These are phyloP conservation scores for Penicillium digitatum DNA, from an alignment of 2,329 filamentous ascomycete species.

Conservation along the genomic window DNA sequence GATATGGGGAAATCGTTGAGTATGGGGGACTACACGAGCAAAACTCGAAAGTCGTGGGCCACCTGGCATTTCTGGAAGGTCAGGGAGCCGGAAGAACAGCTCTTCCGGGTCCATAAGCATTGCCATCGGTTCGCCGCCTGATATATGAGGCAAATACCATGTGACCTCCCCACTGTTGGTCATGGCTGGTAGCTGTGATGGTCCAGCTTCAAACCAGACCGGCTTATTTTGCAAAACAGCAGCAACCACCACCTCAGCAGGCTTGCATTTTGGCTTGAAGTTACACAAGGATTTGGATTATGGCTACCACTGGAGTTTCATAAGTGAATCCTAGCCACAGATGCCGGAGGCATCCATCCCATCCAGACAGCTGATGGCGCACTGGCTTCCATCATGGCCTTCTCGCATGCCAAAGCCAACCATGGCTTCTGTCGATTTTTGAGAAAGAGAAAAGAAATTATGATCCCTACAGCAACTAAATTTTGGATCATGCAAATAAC, in stretches of 20 bases:
- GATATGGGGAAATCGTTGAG: slow-evolving; percentile 11
- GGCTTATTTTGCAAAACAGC: slow-evolving; percentile 4
- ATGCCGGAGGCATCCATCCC: background rate
- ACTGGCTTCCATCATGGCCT: background rate
- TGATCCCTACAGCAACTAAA: background rate
- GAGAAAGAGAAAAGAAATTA: background rate
- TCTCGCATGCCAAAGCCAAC: background rate
- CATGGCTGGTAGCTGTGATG: slow-evolving; percentile 1
- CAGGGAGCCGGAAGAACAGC: slow-evolving; percentile 13
- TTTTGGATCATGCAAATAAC: background rate
- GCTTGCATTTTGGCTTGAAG: background rate
- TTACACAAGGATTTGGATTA: background rate
- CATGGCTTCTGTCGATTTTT: background rate
- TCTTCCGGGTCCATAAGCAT: background rate
- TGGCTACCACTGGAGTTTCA: background rate
- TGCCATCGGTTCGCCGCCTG: background rate
- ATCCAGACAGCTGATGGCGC: background rate
- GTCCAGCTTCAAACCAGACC: slow-evolving; percentile 10
- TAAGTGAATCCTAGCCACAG: background rate
- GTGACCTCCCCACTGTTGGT: background rate
- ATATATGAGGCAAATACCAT: background rate
- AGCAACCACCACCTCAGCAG: slow-evolving; percentile 1
- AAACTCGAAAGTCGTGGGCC: slow-evolving; percentile 14
- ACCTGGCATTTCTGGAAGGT: slow-evolving; percentile 20
- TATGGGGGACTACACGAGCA: slow-evolving; percentile 8